Percentiles rank a stretch among this genome's conserved stretches.
These are phyloP conservation scores for Mortierella sp. DNA, from an alignment of 371 early-diverging fungal species.

Conservation along the genomic window DNA sequence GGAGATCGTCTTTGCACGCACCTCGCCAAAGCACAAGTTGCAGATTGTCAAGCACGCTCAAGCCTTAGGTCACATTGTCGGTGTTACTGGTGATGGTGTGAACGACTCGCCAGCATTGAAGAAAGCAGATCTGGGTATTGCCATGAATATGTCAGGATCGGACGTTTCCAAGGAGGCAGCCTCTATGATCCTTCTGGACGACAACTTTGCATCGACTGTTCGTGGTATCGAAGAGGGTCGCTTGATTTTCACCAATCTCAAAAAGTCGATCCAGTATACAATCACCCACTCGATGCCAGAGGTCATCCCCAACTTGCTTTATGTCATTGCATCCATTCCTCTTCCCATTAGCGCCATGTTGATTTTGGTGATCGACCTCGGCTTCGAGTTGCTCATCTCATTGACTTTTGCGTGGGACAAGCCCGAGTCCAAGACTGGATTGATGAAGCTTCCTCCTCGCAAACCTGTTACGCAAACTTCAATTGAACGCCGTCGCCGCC, in stretches of 20 bases:
- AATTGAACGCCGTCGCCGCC: slow-evolving; percentile 72
- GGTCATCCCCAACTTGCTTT: slow-evolving; percentile 84
- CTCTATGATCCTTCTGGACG: slow-evolving; percentile 95
- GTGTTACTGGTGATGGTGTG: slow-evolving; percentile 95
- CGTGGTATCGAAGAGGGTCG: slow-evolving; percentile 94
- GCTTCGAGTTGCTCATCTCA: slow-evolving; percentile 90
- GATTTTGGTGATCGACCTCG: slow-evolving; percentile 92
- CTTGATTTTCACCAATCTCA: slow-evolving; percentile 93
- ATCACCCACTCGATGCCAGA: slow-evolving; percentile 90
- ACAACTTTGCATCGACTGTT: slow-evolving; percentile 93
- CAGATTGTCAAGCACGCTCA: slow-evolving; percentile 89
- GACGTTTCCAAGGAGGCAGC: slow-evolving; percentile 99
- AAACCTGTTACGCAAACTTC: slow-evolving; percentile 84
- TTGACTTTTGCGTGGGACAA: slow-evolving; percentile 93
- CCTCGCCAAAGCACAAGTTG: slow-evolving; percentile 91
- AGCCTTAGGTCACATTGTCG: slow-evolving; percentile 88
- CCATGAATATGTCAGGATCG: slow-evolving; percentile 94
- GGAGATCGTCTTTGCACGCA: slow-evolving; percentile 93
- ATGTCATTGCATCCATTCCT: slow-evolving; percentile 88
- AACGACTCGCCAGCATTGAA: slow-evolving; percentile 94
- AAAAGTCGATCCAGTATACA: slow-evolving; percentile 93
- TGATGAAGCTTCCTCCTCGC: slow-evolving; percentile 92
- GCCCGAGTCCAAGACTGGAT: slow-evolving; percentile 78
- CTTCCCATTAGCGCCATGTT: slow-evolving; percentile 83
- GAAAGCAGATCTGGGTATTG: slow-evolving; percentile 97